Evolutionary conservation across 2,329 filamentous ascomycete species (phyloP).

Genomic region (Monosporascus sp.): DNA sequence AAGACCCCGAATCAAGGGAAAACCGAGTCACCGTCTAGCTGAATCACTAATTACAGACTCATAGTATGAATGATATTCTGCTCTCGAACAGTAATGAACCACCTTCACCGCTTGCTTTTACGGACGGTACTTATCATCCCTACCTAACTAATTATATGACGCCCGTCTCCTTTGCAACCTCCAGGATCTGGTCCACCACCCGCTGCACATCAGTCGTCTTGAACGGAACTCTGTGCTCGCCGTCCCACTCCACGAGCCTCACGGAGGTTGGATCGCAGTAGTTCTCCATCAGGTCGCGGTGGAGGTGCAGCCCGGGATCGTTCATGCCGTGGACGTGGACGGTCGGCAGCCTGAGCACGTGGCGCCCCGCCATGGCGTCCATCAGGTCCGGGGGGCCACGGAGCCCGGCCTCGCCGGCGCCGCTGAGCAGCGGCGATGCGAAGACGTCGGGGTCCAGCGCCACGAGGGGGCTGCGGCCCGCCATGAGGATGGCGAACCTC

Average conservation of each 20-base stretch:
- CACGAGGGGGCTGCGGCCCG: conserved; percentile 56
- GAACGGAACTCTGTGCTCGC: conserved; percentile 64
- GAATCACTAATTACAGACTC: too few relatives aligned
- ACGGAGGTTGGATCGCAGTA: conserved; percentile 54
- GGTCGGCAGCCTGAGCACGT: conserved; percentile 52
- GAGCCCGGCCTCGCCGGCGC: conserved; percentile 28
- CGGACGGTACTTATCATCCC: background rate
- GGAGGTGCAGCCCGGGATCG: conserved; percentile 55
- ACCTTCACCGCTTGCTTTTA: background rate
- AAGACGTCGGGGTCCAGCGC: conserved; percentile 37
- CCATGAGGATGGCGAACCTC: conserved; percentile 57
- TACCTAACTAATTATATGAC: conserved; percentile 3
- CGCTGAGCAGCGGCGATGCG: conserved; percentile 21
- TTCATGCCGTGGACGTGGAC: conserved; percentile 63
- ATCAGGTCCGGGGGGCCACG: conserved; percentile 36
- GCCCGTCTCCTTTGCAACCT: conserved; percentile 44
- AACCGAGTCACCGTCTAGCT: too few relatives aligned
- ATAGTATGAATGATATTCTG: too few relatives aligned
- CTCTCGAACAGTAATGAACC: background rate
- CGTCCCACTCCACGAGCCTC: conserved; percentile 66
- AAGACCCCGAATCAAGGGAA: too few relatives aligned
- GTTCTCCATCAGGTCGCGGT: conserved; percentile 48
- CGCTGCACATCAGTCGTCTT: conserved; percentile 59
- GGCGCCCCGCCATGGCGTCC: conserved; percentile 35
- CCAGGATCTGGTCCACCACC: conserved; percentile 47